Evolutionary conservation across 2,329 filamentous ascomycete genomes (phyloP), one percentile per base, ranked within the genome.

Genomic region (Ophiostoma montium): DNA sequence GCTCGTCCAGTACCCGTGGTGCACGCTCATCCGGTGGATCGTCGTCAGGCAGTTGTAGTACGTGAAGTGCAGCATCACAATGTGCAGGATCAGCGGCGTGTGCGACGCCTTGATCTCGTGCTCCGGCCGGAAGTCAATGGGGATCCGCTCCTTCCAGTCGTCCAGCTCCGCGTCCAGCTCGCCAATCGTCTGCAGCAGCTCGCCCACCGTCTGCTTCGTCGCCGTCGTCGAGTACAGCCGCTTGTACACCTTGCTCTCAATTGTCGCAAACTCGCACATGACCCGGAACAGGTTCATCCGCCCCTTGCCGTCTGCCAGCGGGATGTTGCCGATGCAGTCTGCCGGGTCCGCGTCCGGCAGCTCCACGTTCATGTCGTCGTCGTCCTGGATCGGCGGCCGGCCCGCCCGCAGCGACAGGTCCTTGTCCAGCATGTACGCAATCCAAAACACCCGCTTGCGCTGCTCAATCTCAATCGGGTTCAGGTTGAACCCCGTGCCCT

Each of bases 1-100:
- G 60, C 86, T 95, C 1, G 90, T 96, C 92, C 92, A 98, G 67
- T 95, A 95, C 13, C 92, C 92, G 61, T 95, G 89, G 59, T 96
- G 92, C 30, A 96, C 85, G 38, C 87, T 94, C 92, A 96, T 98
- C 47, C 92, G 86, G 63, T 98, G 92, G 55, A 98, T 95, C 0
- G 92, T 98, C 1, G 90, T 95, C 47, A 98, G 68, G 59, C 89
- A 95, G 63, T 98, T 98, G 70, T 96, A 96, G 65, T 98, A 98
- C 1, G 87, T 83, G 59, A 98, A 94, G 63, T 98, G 92, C 51
- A 98, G 70, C 62, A 95, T 86, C 53, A 95, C 89, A 47, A 98
- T 80, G 56, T 96, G 90, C 18, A 98, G 71, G 18, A 96, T 89
- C n/a, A 96, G 72, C 1, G 90, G 89, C 0, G 88, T 94, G 63